Base-by-base conservation (phyloP, 176 grass and related monocot genomes). In the Poa annua region DNA sequence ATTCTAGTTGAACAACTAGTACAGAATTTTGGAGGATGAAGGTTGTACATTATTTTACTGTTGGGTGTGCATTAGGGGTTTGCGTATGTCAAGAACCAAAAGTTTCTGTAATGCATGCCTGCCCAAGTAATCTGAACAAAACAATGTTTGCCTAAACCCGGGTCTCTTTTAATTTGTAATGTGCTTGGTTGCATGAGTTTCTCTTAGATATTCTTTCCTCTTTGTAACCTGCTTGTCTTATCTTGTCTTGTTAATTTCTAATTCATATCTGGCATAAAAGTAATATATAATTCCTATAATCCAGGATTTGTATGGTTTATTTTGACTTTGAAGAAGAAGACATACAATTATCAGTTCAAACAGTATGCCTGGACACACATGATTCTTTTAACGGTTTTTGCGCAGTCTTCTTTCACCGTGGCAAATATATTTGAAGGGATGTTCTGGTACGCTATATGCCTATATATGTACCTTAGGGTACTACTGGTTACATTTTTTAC, bases 371-470 rank as follows among this genome's bases (percentile, higher is more conserved):
- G 97, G 97, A 99, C 93, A 1, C 97, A 92, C 84, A 99, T 99
- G 97, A 99, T 99, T 71, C 97, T 99, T 89, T 81, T 99, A 63
- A 93, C 85, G 22, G 97, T 99, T 77, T 99, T 91, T 79, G 89
- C 66, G 4, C 97, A 99, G 61, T 99, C 97, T 24, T 86, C 97
- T 66, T 99, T 99, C 70, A 99, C 97, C 12, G 97, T 99, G n/a
- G 97, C 91, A 89, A 99, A 96, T 89, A 99, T 99, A 90, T 99
- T 99, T 78, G 93, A 99, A 91, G 97, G 97, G 68, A 99, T 99
- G 70, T 96, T 99, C 81, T 99, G 97, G 97, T 99, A 94, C 63
- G 85, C 12, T 24, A 65, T 36, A 36, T n/a, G 35, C 35, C 35
- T 36, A 36, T 83, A 51, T 61, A 38, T 39, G 60, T 79, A 50